Base-by-base conservation (phyloP, 371 early-diverging fungal species). In the Apophysomyces elegans region DNA sequence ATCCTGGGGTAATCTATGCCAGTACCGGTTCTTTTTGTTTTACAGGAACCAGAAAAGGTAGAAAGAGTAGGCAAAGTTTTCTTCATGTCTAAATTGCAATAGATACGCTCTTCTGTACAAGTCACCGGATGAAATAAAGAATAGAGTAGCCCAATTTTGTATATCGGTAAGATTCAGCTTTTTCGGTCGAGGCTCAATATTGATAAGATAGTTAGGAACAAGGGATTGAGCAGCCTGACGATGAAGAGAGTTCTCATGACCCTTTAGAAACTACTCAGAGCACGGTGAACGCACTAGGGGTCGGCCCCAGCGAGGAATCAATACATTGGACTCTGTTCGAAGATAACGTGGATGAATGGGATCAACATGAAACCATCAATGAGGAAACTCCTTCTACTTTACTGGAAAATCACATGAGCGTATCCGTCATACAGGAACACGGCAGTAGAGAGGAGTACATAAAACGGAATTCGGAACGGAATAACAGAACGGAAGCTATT, bases 11-110 rank as follows among this genome's bases (percentile, higher is more conserved):
- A 18, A 37, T 18, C 45, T 60, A 16, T 66, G 61, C 43, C 44
- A 60, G 41, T 64, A 68, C 45, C 63, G 43, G 26, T 41, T 62
- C 5, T 75, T 67, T 37, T 56, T 68, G 16, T 64, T 61, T 44
- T 62, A 68, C 12, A 64, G 66, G 58, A 61, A 58, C 56, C 32
- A 64, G 21, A 60, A 39, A 26, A 21, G 66, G 61, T 58, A 61
- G 41, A 39, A 47, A 26, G 54, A 38, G 37, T 46, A 36, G 41
- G 45, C 45, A 50, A 32, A 9, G 36, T 56, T 9, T 38, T 26
- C 9, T 56, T 36, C 14, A 32, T 35, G 8, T 18, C 21, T 64
- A 26, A 43, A 9, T 37, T 18, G 36, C 11, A 44, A 11, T 43
- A 39, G 32, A n/a, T 67, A 37, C 38, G 62, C 58, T 54, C 54